Conservation (phyloP, 2,329 filamentous ascomycete genomes). For the Lecanicillium sp. region DNA sequence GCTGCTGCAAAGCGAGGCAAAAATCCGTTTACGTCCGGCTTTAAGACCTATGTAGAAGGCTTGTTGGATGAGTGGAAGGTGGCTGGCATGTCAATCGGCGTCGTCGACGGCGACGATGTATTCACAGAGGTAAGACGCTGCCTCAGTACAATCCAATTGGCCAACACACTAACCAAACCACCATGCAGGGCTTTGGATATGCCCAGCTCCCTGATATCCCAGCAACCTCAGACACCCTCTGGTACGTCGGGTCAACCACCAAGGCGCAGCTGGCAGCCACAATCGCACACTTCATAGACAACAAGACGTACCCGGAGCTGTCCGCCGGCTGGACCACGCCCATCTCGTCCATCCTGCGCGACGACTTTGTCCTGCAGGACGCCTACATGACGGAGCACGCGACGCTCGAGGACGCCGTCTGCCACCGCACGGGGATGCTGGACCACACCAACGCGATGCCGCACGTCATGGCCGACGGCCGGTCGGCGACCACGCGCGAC, state of each 20-base stretch:
- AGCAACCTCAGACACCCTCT: constrained; percentile 39
- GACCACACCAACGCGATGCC: constrained; percentile 24
- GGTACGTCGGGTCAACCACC: constrained; percentile 47
- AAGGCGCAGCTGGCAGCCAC: constrained; percentile 47
- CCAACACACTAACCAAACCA: too few relatives aligned
- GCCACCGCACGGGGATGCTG: constrained; percentile 44
- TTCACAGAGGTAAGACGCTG: constrained; percentile 30
- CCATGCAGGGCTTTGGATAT: constrained; percentile 20
- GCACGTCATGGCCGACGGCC: constrained; percentile 21
- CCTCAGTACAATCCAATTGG: too few relatives aligned
- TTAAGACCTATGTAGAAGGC: constrained; percentile 7
- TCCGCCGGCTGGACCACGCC: constrained; percentile 37
- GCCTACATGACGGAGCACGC: constrained; percentile 37
- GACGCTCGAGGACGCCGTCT: constrained; percentile 46
- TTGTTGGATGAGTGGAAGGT: constrained; percentile 31
- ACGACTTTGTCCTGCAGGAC: constrained; percentile 44
- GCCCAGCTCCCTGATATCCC: constrained; percentile 28
- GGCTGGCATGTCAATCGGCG: constrained; percentile 39
- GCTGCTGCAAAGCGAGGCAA: background rate
- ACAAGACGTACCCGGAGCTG: constrained; percentile 19
- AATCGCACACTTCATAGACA: constrained; percentile 41
- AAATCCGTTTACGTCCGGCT: constrained; percentile 10
- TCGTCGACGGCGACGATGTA: constrained; percentile 35
- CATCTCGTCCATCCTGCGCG: constrained; percentile 37
- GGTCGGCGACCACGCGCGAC: constrained; percentile 21